A percentile compares a stretch with the other conserved stretches of the same genome.
phyloP scores from a whole-genome alignment of 345 rosid genomes.

The Salix brachista region DNA sequence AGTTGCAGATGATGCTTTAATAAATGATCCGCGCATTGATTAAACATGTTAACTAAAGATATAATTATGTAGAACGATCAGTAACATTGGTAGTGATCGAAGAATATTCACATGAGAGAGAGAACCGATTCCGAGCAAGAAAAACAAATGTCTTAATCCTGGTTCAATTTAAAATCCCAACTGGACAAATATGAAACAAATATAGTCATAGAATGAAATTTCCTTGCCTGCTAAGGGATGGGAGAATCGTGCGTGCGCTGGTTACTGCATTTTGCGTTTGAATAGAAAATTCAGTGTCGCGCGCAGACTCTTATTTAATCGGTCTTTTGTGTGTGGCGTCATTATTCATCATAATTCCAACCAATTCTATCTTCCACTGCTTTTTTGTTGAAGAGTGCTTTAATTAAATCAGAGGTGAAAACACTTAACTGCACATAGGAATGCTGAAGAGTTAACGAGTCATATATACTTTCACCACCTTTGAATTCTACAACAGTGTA shows the following conservation, averaged over 20 bases:
- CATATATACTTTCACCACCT: neutral
- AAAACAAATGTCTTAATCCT: neutral
- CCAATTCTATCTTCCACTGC: neutral
- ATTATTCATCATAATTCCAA: neutral
- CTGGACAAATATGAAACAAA: neutral
- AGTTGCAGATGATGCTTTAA: neutral
- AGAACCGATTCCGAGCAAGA: neutral
- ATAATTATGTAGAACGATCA: neutral
- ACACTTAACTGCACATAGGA: neutral
- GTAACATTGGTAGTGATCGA: neutral
- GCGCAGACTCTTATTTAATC: neutral
- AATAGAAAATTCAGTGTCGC: neutral
- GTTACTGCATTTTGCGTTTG: neutral
- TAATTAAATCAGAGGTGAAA: neutral
- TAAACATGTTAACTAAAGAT: neutral
- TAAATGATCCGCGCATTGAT: neutral
- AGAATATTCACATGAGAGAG: neutral
- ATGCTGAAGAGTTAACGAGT: neutral
- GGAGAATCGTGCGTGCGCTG: neutral
- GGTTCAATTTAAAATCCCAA: neutral
- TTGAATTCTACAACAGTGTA: no score
- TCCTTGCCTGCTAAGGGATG: neutral
- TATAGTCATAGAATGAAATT: conserved; percentile 4
- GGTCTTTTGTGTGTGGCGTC: neutral
- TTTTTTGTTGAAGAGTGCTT: neutral